A percentile compares a stretch with the other conserved stretches of the same genome.
Evolutionary conservation across 2,329 filamentous ascomycete genomes (phyloP).

Genomic region (Colletotrichum acutatum): DNA sequence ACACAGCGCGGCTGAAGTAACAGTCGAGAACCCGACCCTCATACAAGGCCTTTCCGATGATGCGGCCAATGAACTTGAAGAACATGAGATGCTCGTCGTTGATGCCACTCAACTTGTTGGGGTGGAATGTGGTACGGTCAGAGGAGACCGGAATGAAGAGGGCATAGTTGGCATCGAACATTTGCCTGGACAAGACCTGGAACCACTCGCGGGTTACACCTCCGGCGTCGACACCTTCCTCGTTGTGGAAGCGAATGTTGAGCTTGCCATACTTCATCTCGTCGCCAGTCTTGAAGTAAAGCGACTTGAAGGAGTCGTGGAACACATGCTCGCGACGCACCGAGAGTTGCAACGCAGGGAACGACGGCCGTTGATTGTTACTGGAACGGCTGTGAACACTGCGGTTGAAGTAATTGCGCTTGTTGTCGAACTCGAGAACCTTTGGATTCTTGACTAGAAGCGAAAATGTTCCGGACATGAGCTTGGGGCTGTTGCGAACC

Average conservation of each 20-base stretch:
- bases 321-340: constrained; percentile 96
- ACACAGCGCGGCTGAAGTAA: constrained; percentile 98
- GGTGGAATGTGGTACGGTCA: constrained; percentile 98
- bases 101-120: constrained; percentile 92
- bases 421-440: constrained; percentile 99
- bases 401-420: constrained; percentile 98
- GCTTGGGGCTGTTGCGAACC: constrained; percentile 94
- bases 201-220: constrained; percentile 99
- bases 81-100: constrained; percentile 97
- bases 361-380: constrained; percentile 75
- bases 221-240: constrained; percentile 97
- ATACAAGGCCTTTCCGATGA: constrained; percentile 98
- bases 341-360: constrained; percentile 81
- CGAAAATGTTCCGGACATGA: constrained; percentile 98
- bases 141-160: constrained; percentile 97
- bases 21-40: constrained; percentile 96
- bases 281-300: constrained; percentile 95
- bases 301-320: constrained; percentile 97
- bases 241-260: constrained; percentile 95
- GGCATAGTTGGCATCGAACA: constrained; percentile 99
- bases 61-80: constrained; percentile 99
- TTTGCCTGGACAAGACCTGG: constrained; percentile 94
- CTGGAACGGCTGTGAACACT: constrained; percentile 81
- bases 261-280: constrained; percentile 99
- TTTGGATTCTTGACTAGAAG: constrained; percentile 98